Evolutionary conservation across 2,329 filamentous ascomycete species (phyloP).

Genomic region (Cercospora brassicicola): DNA sequence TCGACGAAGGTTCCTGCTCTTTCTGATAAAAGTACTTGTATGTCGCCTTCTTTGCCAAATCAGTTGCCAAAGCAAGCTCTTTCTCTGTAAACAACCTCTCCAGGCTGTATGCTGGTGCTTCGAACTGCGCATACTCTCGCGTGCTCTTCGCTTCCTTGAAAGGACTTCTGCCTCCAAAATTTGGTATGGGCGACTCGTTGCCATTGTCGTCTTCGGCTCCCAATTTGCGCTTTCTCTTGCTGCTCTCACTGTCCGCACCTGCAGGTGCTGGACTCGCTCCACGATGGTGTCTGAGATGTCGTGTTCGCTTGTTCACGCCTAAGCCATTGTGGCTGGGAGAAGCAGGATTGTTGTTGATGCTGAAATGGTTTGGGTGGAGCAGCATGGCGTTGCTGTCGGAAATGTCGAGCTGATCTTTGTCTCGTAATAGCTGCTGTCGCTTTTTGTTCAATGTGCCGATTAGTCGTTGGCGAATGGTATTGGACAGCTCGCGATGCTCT

Average conservation of each 20-base stretch:
- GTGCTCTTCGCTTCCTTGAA: constrained; percentile 56
- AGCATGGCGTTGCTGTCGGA: constrained; percentile 66
- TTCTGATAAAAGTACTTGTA: constrained; percentile 58
- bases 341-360: constrained; percentile 60
- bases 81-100: constrained; percentile 67
- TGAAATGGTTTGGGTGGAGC: constrained; percentile 66
- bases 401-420: constrained; percentile 67
- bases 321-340: constrained; percentile 60
- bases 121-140: constrained; percentile 56
- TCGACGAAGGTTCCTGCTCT: constrained; percentile 29
- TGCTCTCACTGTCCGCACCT: constrained; percentile 44
- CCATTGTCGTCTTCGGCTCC: constrained; percentile 57
- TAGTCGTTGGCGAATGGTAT: constrained; percentile 62
- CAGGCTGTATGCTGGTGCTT: constrained; percentile 60
- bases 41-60: constrained; percentile 61
- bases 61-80: constrained; percentile 62
- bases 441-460: constrained; percentile 59
- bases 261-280: constrained; percentile 32
- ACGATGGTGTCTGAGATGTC: constrained; percentile 60
- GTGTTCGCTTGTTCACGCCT: constrained; percentile 58
- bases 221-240: constrained; percentile 60
- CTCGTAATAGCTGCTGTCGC: constrained; percentile 58
- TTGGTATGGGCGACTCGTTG: constrained; percentile 58
- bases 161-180: constrained; percentile 50
- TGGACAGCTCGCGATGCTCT: constrained; percentile 60